Conservation (phyloP, 2,329 filamentous ascomycete genomes). For the Aspergillus sp. region DNA sequence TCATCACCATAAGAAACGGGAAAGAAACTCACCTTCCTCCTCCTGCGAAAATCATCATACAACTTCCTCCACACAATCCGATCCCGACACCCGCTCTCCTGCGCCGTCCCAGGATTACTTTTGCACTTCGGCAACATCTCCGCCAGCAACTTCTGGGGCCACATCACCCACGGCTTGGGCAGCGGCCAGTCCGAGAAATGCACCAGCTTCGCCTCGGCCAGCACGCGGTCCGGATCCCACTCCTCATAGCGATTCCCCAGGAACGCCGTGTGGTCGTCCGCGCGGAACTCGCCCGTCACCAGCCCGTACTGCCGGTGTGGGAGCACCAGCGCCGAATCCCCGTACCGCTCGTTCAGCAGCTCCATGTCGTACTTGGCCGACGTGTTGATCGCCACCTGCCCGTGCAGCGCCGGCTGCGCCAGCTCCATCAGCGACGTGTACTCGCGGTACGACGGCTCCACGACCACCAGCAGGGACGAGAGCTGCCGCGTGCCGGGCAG, state of each 20-base stretch:
- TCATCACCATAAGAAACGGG: no score
- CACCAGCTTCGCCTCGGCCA: constrained; percentile 62
- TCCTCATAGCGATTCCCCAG: constrained; percentile 49
- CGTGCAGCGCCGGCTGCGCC: constrained; percentile 23
- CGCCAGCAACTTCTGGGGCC: constrained; percentile 30
- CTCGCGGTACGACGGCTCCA: constrained; percentile 57
- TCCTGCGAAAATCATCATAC: constrained; percentile 36
- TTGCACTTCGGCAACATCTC: constrained; percentile 34
- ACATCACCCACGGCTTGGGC: constrained; percentile 61
- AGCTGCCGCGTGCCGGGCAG: constrained; percentile 53
- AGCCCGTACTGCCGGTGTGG: constrained; percentile 63
- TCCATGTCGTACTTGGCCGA: constrained; percentile 60
- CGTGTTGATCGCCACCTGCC: constrained; percentile 24
- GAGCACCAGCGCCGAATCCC: constrained; percentile 57
- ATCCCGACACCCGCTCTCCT: constrained; percentile 37
- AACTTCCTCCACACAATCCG: constrained; percentile 36
- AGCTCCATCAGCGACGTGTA: constrained; percentile 28
- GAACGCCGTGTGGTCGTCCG: constrained; percentile 51
- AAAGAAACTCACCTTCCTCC: constrained; percentile 17
- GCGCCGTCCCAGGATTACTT: constrained; percentile 30
- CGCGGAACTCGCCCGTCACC: constrained; percentile 61
- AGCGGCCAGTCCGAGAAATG: constrained; percentile 72
- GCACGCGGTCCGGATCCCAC: constrained; percentile 58
- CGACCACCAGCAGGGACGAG: constrained; percentile 60
- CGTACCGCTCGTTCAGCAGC: constrained; percentile 62